Conservation (phyloP, 352 stramenopile species). For the Globisporangium paroecandrum region DNA sequence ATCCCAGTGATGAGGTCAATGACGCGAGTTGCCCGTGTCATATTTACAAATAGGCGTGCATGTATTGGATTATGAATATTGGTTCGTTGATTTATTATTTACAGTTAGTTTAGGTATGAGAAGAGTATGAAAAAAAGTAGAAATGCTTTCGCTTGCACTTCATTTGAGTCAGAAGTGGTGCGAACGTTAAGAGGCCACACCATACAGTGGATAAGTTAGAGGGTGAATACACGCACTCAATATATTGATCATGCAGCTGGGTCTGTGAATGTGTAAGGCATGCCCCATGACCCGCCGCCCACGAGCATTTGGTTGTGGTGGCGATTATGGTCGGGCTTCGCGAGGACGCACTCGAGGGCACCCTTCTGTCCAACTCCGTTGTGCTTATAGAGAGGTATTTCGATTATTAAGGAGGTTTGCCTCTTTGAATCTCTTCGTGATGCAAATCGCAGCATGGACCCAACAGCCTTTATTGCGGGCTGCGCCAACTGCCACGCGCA, state of each 20-base stretch:
- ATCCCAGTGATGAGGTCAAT: neutral
- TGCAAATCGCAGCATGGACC: neutral
- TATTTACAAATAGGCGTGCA: neutral
- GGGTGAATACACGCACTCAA: no score
- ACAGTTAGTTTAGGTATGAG: neutral
- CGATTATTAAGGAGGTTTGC: neutral
- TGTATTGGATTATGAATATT: neutral
- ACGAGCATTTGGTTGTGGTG: no score
- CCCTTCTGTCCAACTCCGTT: neutral
- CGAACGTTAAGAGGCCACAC: no score
- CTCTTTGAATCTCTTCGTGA: neutral
- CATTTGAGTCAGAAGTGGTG: no score
- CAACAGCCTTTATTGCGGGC: no score
- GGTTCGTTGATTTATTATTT: neutral
- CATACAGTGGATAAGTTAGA: no score
- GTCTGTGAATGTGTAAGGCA: no score
- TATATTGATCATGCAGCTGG: no score
- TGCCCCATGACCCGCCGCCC: no score
- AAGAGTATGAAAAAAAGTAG: neutral
- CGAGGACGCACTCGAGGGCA: neutral
- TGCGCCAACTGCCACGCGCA: conserved; percentile 22
- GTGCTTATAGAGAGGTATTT: neutral
- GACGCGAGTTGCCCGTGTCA: neutral
- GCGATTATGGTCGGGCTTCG: no score
- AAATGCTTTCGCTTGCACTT: neutral